Evolutionary conservation across 441 rosid genomes (phyloP), one percentile per base, ranked within the genome.

Genomic region (Euphorbia celastroides): DNA sequence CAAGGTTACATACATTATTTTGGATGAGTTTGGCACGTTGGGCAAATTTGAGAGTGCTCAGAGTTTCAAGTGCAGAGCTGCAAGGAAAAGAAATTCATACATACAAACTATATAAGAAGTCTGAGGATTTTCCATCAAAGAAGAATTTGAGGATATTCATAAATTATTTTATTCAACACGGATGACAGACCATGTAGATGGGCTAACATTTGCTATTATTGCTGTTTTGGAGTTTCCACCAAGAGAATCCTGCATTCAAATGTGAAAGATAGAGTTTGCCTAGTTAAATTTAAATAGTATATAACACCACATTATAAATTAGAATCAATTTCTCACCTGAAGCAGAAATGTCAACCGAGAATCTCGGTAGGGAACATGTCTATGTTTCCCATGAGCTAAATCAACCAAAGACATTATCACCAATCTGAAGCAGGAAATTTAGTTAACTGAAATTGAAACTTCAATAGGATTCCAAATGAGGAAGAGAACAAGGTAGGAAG

Each of bases 401-500:
- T 93, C 98, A 79, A 90, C 97, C 79, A 93, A 79, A 71, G 97
- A 87, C 98, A 90, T 93, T 72, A 93, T 93, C 78, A 93, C 98
- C 80, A 90, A 83, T 71, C 98, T 93, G 72, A 72, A 78, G 65
- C 44, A 60, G 59, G 36, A 59, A 58, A 31, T 22, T 67, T 5
- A 58, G 32, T 46, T 16, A 58, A 67, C 28, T 28, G 30, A n/a
- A 28, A 28, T 2, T 57, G 26, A 28, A 57, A 23, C 31, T 25
- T 25, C 36, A n/a, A 20, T 16, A 20, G 17, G 60, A 20, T 44
- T 16, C 6, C 22, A 46, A 20, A 17, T 28, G 20, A 31, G 17
- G 14, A 25, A 57, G 14, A 27, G 27, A 38, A 25, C 5, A 6
- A 17, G 16, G 10, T 7, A 28, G 23, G 44, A 42, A 51, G 34